Conservation (phyloP, 176 grass and related monocot genomes). For the Triticum monococcum region DNA sequence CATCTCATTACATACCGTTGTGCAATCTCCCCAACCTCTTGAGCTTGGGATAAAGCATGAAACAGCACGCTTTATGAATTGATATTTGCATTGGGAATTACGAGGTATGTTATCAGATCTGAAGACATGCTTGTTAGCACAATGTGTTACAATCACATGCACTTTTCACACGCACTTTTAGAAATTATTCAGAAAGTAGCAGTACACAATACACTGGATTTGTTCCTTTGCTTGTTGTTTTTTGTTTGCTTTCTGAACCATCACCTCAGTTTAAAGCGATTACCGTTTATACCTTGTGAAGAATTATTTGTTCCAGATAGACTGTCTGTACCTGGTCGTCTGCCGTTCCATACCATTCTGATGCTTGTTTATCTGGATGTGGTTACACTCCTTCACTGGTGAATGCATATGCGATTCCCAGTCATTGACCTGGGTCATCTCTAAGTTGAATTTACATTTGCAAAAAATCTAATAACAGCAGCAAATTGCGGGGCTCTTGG, state of each 20-base stretch:
- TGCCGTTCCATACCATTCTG: not conserved
- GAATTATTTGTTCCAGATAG: not conserved
- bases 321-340: not conserved
- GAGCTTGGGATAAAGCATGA: not conserved
- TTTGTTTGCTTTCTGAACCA: constrained; percentile 3
- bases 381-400: not conserved
- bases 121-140: not conserved
- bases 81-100: not conserved
- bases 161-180: not conserved
- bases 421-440: not conserved
- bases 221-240: constrained; percentile 2
- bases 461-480: not conserved
- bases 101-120: not conserved
- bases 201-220: not conserved
- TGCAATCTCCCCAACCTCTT: not conserved
- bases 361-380: not conserved
- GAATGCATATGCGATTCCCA: not conserved
- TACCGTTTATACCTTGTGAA: not conserved
- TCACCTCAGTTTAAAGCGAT: not conserved
- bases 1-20: not conserved
- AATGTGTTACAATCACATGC: not conserved
- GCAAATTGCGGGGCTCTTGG: not conserved
- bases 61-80: not conserved
- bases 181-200: not conserved
- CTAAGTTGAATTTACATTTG: not conserved